These are phyloP conservation scores for Vanrija sp. DNA, from an alignment of 1,284 basidiomycete species.

Conservation along the genomic window DNA sequence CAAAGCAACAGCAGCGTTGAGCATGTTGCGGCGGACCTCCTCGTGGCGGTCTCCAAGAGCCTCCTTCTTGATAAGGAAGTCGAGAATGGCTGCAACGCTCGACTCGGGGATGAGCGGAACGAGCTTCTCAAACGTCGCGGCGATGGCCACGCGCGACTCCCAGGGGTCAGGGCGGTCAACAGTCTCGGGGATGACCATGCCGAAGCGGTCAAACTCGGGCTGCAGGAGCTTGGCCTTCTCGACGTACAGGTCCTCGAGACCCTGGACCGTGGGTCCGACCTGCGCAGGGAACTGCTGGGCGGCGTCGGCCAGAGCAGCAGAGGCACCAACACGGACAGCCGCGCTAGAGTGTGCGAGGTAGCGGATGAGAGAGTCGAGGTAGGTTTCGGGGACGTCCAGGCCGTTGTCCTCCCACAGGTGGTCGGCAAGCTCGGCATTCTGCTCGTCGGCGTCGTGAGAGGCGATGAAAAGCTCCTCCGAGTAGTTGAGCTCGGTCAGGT, in stretches of 20 bases:
- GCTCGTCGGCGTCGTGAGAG: slow-evolving; percentile 86
- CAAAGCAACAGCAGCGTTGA: slow-evolving; percentile 74
- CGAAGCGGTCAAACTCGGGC: slow-evolving; percentile 86
- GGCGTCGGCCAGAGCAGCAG: slow-evolving; percentile 72
- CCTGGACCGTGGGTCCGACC: slow-evolving; percentile 54
- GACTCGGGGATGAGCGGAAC: slow-evolving; percentile 64
- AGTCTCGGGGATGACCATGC: slow-evolving; percentile 88
- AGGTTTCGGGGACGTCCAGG: slow-evolving; percentile 76
- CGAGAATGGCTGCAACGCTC: slow-evolving; percentile 75
- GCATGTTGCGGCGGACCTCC: slow-evolving; percentile 81
- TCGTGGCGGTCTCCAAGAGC: slow-evolving; percentile 82
- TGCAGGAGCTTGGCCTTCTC: slow-evolving; percentile 84
- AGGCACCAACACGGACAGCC: slow-evolving; percentile 74
- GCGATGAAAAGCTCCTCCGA: slow-evolving; percentile 84
- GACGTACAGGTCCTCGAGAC: slow-evolving; percentile 70
- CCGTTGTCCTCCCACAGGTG: slow-evolving; percentile 96
- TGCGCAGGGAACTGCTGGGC: slow-evolving; percentile 69
- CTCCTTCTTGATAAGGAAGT: slow-evolving; percentile 78
- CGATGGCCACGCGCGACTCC: slow-evolving; percentile 75
- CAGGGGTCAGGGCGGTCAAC: slow-evolving; percentile 92
- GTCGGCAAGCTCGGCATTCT: slow-evolving; percentile 77
- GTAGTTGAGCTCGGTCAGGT: slow-evolving; percentile 92
- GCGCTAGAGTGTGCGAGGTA: slow-evolving; percentile 75
- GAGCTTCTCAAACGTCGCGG: slow-evolving; percentile 65
- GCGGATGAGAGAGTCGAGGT: slow-evolving; percentile 60